Evolutionary conservation across 164 flowering plant genomes (phyloP), one percentile per base, ranked within the genome.

Genomic region (Akebia trifoliata): DNA sequence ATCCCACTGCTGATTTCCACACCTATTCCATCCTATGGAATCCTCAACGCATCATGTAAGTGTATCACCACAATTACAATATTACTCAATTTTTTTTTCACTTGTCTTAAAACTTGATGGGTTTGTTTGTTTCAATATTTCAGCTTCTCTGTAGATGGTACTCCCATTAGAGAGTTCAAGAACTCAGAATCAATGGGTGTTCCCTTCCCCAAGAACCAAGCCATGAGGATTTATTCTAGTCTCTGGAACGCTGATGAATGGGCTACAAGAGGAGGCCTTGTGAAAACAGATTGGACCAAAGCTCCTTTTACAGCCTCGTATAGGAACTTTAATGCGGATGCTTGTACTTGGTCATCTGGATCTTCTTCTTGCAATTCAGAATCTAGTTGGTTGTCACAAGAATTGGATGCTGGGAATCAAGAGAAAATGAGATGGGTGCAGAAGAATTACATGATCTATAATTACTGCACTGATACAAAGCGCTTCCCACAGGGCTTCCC

Each of bases 401-500:
- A 49, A 30, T 4, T 49, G 36, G 53, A 49, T 17, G n/a, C 36
- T 2, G 29, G 35, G 18, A 29, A 9, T 22, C 53, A 29, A 49
- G 35, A 29, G 4, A 49, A 35, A 6, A n/a, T 49, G 53, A 29
- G 17, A 30, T 49, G 53, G 53, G 53, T 49, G 21, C 53, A 49
- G 35, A 49, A 49, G 53, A 49, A 49, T 8, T 49, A 49, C 53
- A 49, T 49, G 53, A 49, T 49, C 12, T 49, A 49, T 22, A 49
- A 49, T 22, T 49, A 49, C 21, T 49, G n/a, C n/a, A n/a, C n/a
- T n/a, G n/a, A n/a, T n/a, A n/a, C n/a, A n/a, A n/a, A n/a, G n/a
- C n/a, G n/a, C n/a, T n/a, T n/a, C n/a, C n/a, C n/a, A n/a, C n/a
- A n/a, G n/a, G n/a, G n/a, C n/a, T n/a, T n/a, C n/a, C n/a, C n/a